Evolutionary conservation across 257 asterid genomes (phyloP).

Genomic region (Penstemon davidsonii): DNA sequence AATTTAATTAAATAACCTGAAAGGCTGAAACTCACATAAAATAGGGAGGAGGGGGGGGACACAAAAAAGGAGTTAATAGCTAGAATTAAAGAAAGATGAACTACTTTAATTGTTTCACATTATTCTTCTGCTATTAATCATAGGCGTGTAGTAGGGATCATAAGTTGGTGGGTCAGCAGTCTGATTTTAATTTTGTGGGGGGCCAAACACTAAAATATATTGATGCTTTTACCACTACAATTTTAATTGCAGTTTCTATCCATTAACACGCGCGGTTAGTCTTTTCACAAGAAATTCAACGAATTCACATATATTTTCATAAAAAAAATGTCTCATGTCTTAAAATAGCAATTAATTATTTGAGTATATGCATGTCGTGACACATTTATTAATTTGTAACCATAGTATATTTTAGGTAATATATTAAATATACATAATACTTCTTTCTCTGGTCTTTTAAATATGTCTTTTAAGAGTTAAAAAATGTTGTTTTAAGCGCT

Average conservation of each 20-base stretch:
- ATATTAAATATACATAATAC: no score
- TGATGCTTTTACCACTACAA: slow-evolving; percentile 2
- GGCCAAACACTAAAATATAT: slow-evolving; percentile 18
- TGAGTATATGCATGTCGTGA: no score
- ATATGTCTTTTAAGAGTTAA: no score
- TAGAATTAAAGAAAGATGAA: slow-evolving; percentile 11
- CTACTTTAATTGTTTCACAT: slow-evolving; percentile 34
- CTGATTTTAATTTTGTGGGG: slow-evolving; percentile 33
- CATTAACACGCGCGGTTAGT: no score
- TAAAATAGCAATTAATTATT: no score
- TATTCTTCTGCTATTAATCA: slow-evolving; percentile 41
- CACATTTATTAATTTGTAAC: no score
- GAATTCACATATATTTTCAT: no score
- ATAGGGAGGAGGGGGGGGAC: background rate
- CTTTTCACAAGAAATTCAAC: no score
- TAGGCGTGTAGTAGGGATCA: slow-evolving; percentile 21
- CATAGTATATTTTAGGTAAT: no score
- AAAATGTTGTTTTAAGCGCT: no score
- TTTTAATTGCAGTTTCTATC: background rate
- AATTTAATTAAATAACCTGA: background rate
- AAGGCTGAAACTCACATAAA: background rate
- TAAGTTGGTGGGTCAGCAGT: slow-evolving; percentile 43
- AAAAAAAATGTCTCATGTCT: no score
- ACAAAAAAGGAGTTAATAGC: slow-evolving; percentile 7
- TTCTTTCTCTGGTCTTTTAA: no score